phyloP scores from a whole-genome alignment of 106 monocot genomes.

The Narthecium ossifragum region DNA sequence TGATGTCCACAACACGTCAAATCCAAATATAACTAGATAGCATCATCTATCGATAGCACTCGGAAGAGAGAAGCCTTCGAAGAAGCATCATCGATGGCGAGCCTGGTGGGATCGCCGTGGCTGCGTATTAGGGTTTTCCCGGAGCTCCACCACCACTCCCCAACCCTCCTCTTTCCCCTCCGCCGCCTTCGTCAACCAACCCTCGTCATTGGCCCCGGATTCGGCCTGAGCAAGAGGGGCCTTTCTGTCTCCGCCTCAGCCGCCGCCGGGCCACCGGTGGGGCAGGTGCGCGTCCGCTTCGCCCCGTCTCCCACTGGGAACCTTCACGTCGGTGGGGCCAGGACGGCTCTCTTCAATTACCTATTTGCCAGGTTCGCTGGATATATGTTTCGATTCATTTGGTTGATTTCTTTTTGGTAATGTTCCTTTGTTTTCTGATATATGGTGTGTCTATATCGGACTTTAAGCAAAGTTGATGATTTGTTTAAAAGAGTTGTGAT shows the following conservation, averaged over 20 bases:
- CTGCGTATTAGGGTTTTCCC: conserved; percentile 35
- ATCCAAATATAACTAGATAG: too few species aligned
- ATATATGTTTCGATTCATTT: not conserved
- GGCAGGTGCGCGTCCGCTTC: conserved; percentile 66
- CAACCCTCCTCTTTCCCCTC: too few species aligned
- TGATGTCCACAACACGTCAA: too few species aligned
- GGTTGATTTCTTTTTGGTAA: too few species aligned
- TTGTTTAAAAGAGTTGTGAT: too few species aligned
- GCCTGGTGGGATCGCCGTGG: conserved; percentile 31
- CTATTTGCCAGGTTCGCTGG: conserved; percentile 51
- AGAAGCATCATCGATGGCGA: too few species aligned
- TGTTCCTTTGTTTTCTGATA: too few species aligned
- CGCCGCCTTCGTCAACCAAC: conserved; percentile 12
- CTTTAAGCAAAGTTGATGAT: too few species aligned
- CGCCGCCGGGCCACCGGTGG: conserved; percentile 15
- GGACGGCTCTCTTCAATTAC: conserved; percentile 77
- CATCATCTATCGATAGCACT: too few species aligned
- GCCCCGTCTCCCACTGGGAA: conserved; percentile 80
- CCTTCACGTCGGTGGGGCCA: conserved; percentile 68
- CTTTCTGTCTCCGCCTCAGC: conserved; percentile 19
- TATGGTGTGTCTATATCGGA: too few species aligned
- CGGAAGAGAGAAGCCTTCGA: too few species aligned
- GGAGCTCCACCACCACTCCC: conserved; percentile 20
- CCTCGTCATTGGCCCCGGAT: conserved; percentile 12
- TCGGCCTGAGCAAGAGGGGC: conserved; percentile 23